Conservation (phyloP, 805 yeast genomes). For the Kluyveromyces nonfermentans region DNA sequence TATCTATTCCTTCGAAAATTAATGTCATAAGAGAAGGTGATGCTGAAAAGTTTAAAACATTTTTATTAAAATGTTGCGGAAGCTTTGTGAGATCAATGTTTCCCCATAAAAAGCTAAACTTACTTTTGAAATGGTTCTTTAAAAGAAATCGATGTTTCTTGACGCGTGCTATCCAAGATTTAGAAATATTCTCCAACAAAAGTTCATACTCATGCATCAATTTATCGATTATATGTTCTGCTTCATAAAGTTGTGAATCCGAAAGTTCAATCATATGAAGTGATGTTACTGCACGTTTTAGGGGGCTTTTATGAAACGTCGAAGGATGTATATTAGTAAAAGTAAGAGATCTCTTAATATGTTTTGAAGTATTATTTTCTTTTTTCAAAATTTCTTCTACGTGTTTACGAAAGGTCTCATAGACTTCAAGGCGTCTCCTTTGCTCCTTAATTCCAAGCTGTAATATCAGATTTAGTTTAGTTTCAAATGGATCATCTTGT, state of each 20-base stretch:
- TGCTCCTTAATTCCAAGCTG: slow-evolving; percentile 65
- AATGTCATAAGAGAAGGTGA: slow-evolving; percentile 47
- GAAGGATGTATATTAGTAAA: not conserved
- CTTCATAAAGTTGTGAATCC: not conserved
- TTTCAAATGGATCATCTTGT: slow-evolving; percentile 88
- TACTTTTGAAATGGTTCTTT: slow-evolving; percentile 32
- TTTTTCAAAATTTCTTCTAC: slow-evolving; percentile 8
- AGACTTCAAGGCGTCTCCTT: slow-evolving; percentile 45
- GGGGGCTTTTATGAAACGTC: not conserved
- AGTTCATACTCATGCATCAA: slow-evolving; percentile 4
- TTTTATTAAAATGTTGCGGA: slow-evolving; percentile 35
- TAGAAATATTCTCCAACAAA: slow-evolving; percentile 41
- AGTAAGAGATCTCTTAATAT: not conserved
- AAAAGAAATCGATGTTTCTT: slow-evolving; percentile 36
- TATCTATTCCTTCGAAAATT: slow-evolving; percentile 39
- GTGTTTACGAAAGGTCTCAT: slow-evolving; percentile 31
- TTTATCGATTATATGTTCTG: not conserved
- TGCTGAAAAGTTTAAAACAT: slow-evolving; percentile 37
- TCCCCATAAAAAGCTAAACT: slow-evolving; percentile 37
- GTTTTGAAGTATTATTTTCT: not conserved
- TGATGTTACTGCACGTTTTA: not conserved
- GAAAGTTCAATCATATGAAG: not conserved
- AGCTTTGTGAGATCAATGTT: slow-evolving; percentile 23
- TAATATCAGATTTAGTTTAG: slow-evolving; percentile 53
- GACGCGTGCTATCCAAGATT: slow-evolving; percentile 66